Evolutionary conservation across 1,284 basidiomycete genomes (phyloP), one percentile per base, ranked within the genome.

Genomic region (Apiotrichum sp.): DNA sequence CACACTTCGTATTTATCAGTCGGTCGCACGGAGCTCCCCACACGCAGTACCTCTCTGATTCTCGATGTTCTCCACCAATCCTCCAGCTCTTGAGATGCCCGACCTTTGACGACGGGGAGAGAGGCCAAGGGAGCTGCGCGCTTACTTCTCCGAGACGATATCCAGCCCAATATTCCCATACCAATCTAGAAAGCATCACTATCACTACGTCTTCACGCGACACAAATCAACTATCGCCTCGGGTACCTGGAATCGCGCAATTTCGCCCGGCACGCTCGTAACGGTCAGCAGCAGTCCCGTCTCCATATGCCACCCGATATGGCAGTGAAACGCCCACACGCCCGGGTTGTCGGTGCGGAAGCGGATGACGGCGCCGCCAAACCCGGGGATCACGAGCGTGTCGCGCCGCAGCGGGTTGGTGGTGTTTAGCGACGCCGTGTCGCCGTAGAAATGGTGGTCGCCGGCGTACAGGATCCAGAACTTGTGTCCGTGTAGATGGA

Each of bases 401-500:
- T 71, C 69, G 16, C 69, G 59, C 32, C 66, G 55, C 60, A 67
- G 55, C 22, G 62, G 60, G 48, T 63, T 63, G 6, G 62, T 64
- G 13, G 49, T 48, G 42, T 63, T 63, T 29, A 67, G 49, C 4
- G 43, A 38, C 5, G 41, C 16, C 13, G 59, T 55, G 42, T 54
- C 50, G 34, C 40, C 56, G 51, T 53, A 55, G 16, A 46, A 62
- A 29, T 58, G 58, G 13, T 13, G 31, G 39, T 47, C 42, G 4
- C 59, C 64, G 10, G 42, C 36, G 5, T 47, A 54, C 35, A 69
- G 49, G 54, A 69, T 33, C 59, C 58, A 64, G 51, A 69, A 65
- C 10, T 50, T 52, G 58, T 65, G 62, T 16, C 66, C 68, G 58
- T 69, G 68, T 35, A 69, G 52, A 46, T 70, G 68, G 55, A 68